Evolutionary conservation across 2,329 filamentous ascomycete species (phyloP).

Genomic region (Septoria linicola): DNA sequence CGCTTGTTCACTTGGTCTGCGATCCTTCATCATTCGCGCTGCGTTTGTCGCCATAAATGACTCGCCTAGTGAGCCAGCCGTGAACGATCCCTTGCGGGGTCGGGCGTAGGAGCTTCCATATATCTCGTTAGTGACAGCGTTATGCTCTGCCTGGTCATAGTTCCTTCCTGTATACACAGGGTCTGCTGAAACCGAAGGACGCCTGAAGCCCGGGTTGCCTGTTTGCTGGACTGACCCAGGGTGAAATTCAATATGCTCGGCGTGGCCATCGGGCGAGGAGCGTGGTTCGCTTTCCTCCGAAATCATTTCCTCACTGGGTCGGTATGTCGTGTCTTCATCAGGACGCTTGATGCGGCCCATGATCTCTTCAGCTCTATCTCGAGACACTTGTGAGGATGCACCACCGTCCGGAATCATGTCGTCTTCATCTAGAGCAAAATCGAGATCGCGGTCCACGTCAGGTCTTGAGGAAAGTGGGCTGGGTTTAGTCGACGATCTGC

Average conservation of each 20-base stretch:
- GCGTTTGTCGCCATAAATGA: slow-evolving; percentile 39
- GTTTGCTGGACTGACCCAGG: slow-evolving; percentile 35
- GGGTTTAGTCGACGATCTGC: not conserved
- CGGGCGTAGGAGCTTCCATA: slow-evolving; percentile 29
- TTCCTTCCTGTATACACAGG: slow-evolving; percentile 31
- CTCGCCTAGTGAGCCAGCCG: slow-evolving; percentile 37
- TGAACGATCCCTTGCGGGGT: slow-evolving; percentile 30
- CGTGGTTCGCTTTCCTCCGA: slow-evolving; percentile 16
- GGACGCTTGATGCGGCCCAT: slow-evolving; percentile 18
- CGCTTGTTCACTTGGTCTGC: slow-evolving; percentile 20
- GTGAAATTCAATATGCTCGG: slow-evolving; percentile 29
- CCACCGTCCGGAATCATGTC: slow-evolving; percentile 9
- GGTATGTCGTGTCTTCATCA: slow-evolving; percentile 25
- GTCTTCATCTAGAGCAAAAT: slow-evolving; percentile 34
- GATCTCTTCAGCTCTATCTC: slow-evolving; percentile 20
- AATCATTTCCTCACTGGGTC: slow-evolving; percentile 23
- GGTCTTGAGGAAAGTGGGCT: slow-evolving; percentile 11
- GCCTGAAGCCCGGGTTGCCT: slow-evolving; percentile 37
- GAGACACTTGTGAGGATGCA: slow-evolving; percentile 3
- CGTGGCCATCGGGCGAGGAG: slow-evolving; percentile 22
- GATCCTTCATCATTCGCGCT: slow-evolving; percentile 31
- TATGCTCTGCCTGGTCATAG: slow-evolving; percentile 28
- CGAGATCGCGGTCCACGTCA: slow-evolving; percentile 33
- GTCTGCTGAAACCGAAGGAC: slow-evolving; percentile 35
- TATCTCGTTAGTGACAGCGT: slow-evolving; percentile 30